Evolutionary conservation across 2,329 filamentous ascomycete genomes (phyloP), one percentile per base, ranked within the genome.

Genomic region (Alternaria tenuissima): DNA sequence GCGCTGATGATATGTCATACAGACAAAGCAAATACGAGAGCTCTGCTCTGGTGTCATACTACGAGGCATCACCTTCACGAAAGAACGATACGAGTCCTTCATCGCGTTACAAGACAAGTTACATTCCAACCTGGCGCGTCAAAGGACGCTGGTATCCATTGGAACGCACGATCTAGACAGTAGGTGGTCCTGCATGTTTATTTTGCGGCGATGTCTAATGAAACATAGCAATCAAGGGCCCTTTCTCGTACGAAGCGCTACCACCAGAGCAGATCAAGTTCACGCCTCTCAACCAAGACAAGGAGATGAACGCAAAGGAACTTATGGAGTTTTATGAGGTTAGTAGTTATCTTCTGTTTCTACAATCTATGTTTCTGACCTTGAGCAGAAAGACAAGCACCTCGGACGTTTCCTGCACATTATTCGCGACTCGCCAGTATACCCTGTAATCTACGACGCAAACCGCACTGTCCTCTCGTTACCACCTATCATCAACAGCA

Each of bases 51-150:
- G 91, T 63, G 93, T 94, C 48, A 91, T 99, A 67, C 84, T 99
- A 64, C 89, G 95, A 68, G 92, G 93, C 77, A 87, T 99, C 83
- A 93, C 89, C 74, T 98, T 99, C 85, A 94, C 92, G 70, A 86
- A 95, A 82, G 92, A 90, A 69, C 87, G 91, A 68, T 99, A 99
- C 80, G 92, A 96, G 71, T 97, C 93, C 75, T 99, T 99, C 91
- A 99, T 99, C 77, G 88, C 90, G 57, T 86, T 99, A 48, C 95
- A 99, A 83, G 96, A 99, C 82, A 99, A 99, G 84, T 87, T 99
- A 48, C 95, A 99, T 83, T 91, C 94, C 78, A 99, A 99, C 77
- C 84, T 99, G 67, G 96, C 95, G 49, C 89, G 95, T 63, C 92
- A 98, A 80, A 86, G 95, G 72, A 97, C 94, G 1, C 83, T 99